phyloP scores from a whole-genome alignment of 345 rosid genomes.

The Clarkia xantiana region DNA sequence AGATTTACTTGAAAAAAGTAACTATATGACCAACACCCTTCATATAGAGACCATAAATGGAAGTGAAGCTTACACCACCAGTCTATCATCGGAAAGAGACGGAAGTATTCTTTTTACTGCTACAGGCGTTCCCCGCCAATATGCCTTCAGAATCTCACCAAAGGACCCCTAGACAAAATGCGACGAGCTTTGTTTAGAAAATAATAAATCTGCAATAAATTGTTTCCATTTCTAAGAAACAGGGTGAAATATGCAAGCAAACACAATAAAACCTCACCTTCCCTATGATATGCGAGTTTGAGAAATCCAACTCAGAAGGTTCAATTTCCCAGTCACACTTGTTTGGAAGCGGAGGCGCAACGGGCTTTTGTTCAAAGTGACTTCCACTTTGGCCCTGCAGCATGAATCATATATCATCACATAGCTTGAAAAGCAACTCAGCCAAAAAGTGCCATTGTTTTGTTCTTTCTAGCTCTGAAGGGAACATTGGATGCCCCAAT shows the following conservation, averaged over 20 bases:
- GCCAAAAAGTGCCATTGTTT: too few species aligned
- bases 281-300: constrained; percentile 62
- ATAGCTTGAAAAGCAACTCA: background rate
- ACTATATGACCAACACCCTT: constrained; percentile 1
- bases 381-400: constrained; percentile 96
- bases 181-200: background rate
- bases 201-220: background rate
- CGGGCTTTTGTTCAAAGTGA: constrained; percentile 94
- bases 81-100: constrained; percentile 92
- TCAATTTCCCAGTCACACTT: constrained; percentile 99
- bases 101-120: constrained; percentile 97
- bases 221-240: too few species aligned
- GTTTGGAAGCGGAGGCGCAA: constrained; percentile 84
- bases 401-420: constrained; percentile 1
- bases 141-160: constrained; percentile 91
- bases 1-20: too few species aligned
- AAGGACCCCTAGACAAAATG: constrained; percentile 63
- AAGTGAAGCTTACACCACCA: constrained; percentile 68
- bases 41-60: background rate
- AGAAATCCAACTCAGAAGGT: constrained; percentile 86
- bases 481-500: too few species aligned
- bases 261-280: constrained; percentile 37
- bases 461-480: too few species aligned
- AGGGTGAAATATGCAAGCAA: background rate
- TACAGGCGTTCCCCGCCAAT: constrained; percentile 98